A percentile compares a stretch with the other conserved stretches of the same genome.
phyloP scores from a whole-genome alignment of 306 rosid genomes.

The Lathyrus sativus region DNA sequence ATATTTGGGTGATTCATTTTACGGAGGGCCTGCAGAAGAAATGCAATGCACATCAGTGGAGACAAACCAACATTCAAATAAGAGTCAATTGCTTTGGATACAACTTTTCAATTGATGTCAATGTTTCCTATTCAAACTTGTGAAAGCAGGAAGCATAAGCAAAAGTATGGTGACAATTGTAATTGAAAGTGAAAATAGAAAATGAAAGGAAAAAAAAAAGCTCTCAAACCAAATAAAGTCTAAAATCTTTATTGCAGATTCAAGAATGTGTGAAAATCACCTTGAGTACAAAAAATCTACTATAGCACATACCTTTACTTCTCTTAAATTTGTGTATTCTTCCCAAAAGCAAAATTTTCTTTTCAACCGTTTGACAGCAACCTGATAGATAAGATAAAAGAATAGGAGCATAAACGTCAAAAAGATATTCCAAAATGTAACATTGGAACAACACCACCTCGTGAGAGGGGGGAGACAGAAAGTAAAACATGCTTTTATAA shows the following conservation, averaged over 20 bases:
- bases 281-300: slow-evolving; percentile 15
- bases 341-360: slow-evolving; percentile 89
- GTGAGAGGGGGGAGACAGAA: neutral
- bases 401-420: slow-evolving; percentile 30
- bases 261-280: slow-evolving; percentile 27
- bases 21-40: slow-evolving; percentile 64
- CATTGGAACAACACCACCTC: slow-evolving; percentile 25
- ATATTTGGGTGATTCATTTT: slow-evolving; percentile 78
- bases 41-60: slow-evolving; percentile 35
- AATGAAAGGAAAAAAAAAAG: neutral
- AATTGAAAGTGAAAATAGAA: neutral
- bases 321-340: slow-evolving; percentile 75
- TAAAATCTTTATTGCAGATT: slow-evolving; percentile 28
- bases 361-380: slow-evolving; percentile 88
- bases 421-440: slow-evolving; percentile 29
- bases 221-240: slow-evolving; percentile 5
- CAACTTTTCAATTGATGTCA: neutral
- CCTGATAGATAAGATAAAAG: slow-evolving; percentile 45
- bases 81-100: slow-evolving; percentile 2
- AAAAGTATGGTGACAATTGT: neutral
- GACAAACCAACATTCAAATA: slow-evolving; percentile 28
- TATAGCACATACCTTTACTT: slow-evolving; percentile 64
- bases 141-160: neutral
- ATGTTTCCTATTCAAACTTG: neutral
- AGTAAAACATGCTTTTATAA: neutral